A percentile compares a stretch with the other conserved stretches of the same genome.
These are phyloP conservation scores for Corymbia maculata DNA, from an alignment of 345 rosid species.

Conservation along the genomic window DNA sequence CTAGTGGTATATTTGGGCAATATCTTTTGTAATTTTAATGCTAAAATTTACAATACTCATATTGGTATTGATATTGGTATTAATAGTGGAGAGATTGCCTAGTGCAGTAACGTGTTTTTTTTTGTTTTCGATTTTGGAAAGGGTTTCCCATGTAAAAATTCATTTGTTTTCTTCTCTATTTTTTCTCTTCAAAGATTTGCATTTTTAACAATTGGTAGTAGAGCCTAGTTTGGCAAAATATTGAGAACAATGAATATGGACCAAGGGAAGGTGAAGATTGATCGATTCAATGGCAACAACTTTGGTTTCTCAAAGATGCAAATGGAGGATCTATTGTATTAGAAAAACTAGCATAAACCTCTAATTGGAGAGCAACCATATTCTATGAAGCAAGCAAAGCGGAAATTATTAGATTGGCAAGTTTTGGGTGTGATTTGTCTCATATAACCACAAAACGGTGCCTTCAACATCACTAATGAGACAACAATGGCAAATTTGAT, in stretches of 20 bases:
- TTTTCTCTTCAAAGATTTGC: background rate
- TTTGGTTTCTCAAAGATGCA: background rate
- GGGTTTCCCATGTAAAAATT: background rate
- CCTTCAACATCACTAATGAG: accelerated
- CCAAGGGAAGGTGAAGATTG: background rate
- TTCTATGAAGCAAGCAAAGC: background rate
- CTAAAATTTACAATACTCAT: accelerated
- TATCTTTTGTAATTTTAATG: no score
- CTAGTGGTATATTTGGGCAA: no score
- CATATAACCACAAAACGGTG: background rate
- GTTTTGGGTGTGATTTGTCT: no score
- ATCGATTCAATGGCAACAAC: accelerated
- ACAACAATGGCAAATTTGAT: background rate
- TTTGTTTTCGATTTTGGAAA: background rate
- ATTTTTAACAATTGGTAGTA: background rate
- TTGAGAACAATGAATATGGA: background rate
- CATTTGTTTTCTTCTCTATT: background rate
- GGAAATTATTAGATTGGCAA: background rate
- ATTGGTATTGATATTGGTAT: no score
- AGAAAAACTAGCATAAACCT: background rate
- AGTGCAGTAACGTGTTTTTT: no score
- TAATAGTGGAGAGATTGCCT: background rate
- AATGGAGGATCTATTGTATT: background rate
- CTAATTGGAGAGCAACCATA: background rate
- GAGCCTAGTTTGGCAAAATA: accelerated